A percentile compares a stretch with the other conserved stretches of the same genome.
Evolutionary conservation across 2,329 filamentous ascomycete genomes (phyloP).

Genomic region (Fusarium agapanthi): DNA sequence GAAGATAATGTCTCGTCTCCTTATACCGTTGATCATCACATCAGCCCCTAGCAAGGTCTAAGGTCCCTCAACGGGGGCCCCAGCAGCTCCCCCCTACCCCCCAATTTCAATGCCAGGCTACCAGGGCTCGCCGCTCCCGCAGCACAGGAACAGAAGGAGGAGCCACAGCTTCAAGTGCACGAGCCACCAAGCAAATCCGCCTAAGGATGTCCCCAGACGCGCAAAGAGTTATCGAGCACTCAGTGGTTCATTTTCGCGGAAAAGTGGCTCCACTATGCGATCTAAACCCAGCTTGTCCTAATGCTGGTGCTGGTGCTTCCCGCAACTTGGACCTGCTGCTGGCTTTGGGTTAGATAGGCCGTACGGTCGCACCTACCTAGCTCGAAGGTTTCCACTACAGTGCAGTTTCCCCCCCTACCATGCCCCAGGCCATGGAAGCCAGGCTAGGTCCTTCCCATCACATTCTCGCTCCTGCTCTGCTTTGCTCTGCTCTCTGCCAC

Average conservation of each 20-base stretch:
- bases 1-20: conserved; percentile 9
- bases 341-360: conserved; percentile 24
- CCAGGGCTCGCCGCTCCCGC: too few species aligned
- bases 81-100: conserved; percentile 27
- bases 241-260: conserved; percentile 13
- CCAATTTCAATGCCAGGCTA: conserved; percentile 43
- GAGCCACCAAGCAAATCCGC: conserved; percentile 31
- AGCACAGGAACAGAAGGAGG: conserved; percentile 27
- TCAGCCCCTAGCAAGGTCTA: conserved; percentile 35
- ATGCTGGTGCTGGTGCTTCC: conserved; percentile 21
- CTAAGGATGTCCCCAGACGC: conserved; percentile 6
- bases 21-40: conserved; percentile 13
- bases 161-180: conserved; percentile 33
- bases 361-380: background rate
- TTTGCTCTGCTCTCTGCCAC: conserved; percentile 23
- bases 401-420: conserved; percentile 39
- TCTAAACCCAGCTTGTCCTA: conserved; percentile 21
- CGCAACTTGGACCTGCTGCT: conserved; percentile 24
- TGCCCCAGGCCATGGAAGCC: conserved; percentile 15
- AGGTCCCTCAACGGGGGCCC: conserved; percentile 23
- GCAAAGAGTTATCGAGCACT: background rate
- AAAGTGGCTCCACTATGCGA: conserved; percentile 12
- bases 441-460: conserved; percentile 17
- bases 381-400: conserved; percentile 31
- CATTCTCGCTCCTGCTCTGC: conserved; percentile 24